Evolutionary conservation across 129 eudicot genomes (phyloP).

Genomic region (Flaveria brownii): DNA sequence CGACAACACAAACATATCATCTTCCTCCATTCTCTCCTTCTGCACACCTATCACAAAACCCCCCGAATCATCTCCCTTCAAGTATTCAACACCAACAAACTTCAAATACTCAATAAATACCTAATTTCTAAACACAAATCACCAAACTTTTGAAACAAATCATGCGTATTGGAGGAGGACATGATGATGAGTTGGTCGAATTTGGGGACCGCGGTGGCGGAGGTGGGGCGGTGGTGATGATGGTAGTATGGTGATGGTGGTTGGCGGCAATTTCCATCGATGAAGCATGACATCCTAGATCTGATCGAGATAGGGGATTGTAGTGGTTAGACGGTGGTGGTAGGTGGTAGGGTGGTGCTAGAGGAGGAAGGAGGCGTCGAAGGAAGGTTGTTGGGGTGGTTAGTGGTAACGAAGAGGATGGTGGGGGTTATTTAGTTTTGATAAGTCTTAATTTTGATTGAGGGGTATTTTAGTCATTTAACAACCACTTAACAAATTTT

Average conservation of each 20-base stretch:
- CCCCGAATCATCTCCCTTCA: neutral
- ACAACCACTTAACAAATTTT: too few species aligned
- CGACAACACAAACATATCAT: constrained; percentile 89
- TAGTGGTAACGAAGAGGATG: too few species aligned
- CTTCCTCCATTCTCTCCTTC: constrained; percentile 88
- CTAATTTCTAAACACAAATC: neutral
- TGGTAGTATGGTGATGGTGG: constrained; percentile 34
- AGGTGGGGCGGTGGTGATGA: constrained; percentile 65
- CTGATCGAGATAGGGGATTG: too few species aligned
- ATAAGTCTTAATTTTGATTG: too few species aligned
- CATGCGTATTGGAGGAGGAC: constrained; percentile 82
- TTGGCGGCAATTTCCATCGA: too few species aligned
- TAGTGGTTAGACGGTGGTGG: too few species aligned
- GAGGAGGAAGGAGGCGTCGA: too few species aligned
- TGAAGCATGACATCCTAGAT: too few species aligned
- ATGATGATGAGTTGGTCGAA: constrained; percentile 83
- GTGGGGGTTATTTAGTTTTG: too few species aligned
- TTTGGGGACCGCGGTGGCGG: constrained; percentile 74
- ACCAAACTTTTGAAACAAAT: neutral
- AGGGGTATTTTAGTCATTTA: too few species aligned
- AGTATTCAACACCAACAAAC: neutral
- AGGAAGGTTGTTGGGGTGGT: too few species aligned
- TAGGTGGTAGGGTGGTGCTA: too few species aligned
- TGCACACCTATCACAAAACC: constrained; percentile 69
- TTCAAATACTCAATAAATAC: neutral